A percentile compares a stretch with the other conserved stretches of the same genome.
Evolutionary conservation across 495 filamentous ascomycete species (phyloP).

Genomic region (Penicillium psychrofluorescens): DNA sequence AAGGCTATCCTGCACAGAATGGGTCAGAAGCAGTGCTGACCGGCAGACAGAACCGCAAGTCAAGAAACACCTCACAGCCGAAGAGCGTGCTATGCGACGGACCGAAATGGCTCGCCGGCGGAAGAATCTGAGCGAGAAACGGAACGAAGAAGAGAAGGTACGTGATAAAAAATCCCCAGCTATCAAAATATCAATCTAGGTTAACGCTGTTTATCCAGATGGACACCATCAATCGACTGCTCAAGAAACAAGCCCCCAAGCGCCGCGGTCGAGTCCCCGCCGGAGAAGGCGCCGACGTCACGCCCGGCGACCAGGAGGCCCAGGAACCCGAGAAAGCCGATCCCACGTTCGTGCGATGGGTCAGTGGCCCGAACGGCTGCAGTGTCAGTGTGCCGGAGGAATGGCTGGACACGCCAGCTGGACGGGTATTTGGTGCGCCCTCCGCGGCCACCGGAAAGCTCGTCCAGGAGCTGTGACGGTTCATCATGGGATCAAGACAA

Average conservation of each 20-base stretch:
- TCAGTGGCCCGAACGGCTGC: constrained; percentile 63
- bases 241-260: constrained; percentile 94
- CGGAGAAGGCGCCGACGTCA: constrained; percentile 39
- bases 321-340: constrained; percentile 51
- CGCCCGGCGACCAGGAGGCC: constrained; percentile 48
- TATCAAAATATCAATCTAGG: not conserved
- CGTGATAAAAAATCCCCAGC: not conserved
- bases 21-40: constrained; percentile 6
- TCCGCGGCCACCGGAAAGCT: constrained; percentile 27
- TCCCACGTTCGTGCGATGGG: constrained; percentile 69
- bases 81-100: constrained; percentile 90
- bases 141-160: constrained; percentile 98
- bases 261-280: constrained; percentile 49
- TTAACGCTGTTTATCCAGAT: constrained; percentile 41
- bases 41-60: constrained; percentile 70
- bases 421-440: constrained; percentile 48
- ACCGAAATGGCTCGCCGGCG: constrained; percentile 93
- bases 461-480: constrained; percentile 37
- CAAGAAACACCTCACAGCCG: constrained; percentile 86
- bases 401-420: constrained; percentile 65
- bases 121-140: constrained; percentile 96
- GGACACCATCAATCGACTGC: constrained; percentile 96
- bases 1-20: constrained; percentile 12
- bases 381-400: constrained; percentile 71
- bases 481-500: constrained; percentile 8